Evolutionary conservation across 139 green algal species (phyloP).

Genomic region (Astrephomene gubernaculifera): DNA sequence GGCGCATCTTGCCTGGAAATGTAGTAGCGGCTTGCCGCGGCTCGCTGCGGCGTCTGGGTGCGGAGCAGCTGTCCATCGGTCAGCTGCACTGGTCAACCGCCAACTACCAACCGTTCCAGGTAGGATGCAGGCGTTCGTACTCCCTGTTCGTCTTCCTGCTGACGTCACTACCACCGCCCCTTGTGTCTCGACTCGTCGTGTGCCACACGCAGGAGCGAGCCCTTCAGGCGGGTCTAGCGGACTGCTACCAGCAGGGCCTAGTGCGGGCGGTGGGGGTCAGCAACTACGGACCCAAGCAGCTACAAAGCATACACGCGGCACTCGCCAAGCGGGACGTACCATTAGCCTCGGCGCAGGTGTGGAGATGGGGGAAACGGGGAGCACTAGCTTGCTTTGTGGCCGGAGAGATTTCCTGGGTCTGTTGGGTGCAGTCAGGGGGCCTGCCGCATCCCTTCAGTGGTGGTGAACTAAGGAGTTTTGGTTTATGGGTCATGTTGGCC

Average conservation of each 20-base stretch:
- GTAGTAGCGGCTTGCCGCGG: conserved; percentile 80
- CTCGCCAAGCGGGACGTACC: conserved; percentile 82
- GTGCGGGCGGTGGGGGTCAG: conserved; percentile 71
- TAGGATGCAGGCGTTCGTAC: too few species aligned
- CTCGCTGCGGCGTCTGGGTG: conserved; percentile 72
- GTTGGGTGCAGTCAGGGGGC: too few species aligned
- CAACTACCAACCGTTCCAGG: conserved; percentile 88
- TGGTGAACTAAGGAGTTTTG: too few species aligned
- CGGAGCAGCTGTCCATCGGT: conserved; percentile 76
- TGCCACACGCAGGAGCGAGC: conserved; percentile 69
- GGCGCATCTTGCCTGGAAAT: conserved; percentile 71
- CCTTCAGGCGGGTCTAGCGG: conserved; percentile 82
- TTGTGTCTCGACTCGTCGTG: neutral
- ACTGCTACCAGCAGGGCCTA: conserved; percentile 82
- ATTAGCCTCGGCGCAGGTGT: conserved; percentile 86
- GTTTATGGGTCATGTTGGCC: too few species aligned
- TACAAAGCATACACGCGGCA: conserved; percentile 75
- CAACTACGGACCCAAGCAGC: conserved; percentile 80
- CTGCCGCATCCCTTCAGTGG: too few species aligned
- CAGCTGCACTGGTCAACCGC: conserved; percentile 93
- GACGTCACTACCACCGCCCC: neutral
- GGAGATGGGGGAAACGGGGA: neutral
- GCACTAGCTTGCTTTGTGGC: too few species aligned
- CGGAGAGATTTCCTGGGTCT: too few species aligned
- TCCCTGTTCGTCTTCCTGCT: too few species aligned